Conservation (phyloP, 1,139 yeast species). For the Geotrichum australiense region DNA sequence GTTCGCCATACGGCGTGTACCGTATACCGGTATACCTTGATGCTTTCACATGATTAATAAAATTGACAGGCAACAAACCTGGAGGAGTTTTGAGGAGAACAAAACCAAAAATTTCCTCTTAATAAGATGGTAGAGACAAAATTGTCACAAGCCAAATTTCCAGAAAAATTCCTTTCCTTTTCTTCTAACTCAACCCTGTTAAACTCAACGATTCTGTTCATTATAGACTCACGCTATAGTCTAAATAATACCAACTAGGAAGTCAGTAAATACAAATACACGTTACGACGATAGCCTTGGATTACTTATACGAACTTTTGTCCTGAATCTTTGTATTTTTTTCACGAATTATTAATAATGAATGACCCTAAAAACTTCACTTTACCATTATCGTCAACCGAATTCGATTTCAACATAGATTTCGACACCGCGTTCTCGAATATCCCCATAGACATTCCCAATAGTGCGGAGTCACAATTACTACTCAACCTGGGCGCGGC, state of each 20-base stretch:
- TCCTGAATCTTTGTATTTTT: too few relatives aligned
- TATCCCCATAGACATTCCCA: slow-evolving; percentile 16
- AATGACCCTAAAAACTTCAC: slow-evolving; percentile 1
- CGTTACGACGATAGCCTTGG: too few relatives aligned
- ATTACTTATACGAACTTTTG: too few relatives aligned
- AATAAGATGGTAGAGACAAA: too few relatives aligned
- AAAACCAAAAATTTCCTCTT: too few relatives aligned
- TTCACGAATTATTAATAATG: not conserved
- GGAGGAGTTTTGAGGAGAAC: too few relatives aligned
- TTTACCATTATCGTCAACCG: slow-evolving; percentile 9
- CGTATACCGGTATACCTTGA: too few relatives aligned
- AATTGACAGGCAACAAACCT: too few relatives aligned
- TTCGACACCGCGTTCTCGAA: slow-evolving; percentile 18
- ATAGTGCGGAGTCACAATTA: not conserved
- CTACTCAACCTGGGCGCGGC: slow-evolving; percentile 4
- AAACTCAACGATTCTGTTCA: not conserved
- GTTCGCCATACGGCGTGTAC: too few relatives aligned
- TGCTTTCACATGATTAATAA: too few relatives aligned
- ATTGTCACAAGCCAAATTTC: slow-evolving; percentile 3
- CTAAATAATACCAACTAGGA: too few relatives aligned
- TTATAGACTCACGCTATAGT: not conserved
- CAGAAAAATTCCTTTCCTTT: not conserved
- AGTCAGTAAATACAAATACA: too few relatives aligned
- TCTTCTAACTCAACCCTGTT: not conserved
- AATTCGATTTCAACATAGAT: slow-evolving; percentile 18